Conservation (phyloP, 352 stramenopile genomes). For the Phytophthora foliorum region DNA sequence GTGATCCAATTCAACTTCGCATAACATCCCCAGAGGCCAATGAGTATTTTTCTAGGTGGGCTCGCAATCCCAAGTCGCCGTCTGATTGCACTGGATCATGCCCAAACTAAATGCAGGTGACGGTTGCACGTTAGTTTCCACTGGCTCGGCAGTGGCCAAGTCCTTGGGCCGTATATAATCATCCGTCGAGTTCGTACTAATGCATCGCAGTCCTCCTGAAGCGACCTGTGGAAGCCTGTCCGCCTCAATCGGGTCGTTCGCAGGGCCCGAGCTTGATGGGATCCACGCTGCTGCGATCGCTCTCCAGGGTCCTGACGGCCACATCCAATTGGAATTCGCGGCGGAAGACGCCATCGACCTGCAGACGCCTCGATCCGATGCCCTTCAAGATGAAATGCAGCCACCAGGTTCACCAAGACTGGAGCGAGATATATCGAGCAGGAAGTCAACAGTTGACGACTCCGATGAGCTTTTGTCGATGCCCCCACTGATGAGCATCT, state of each 20-base stretch:
- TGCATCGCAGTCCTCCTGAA: constrained; percentile 8
- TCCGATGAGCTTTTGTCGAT: constrained; percentile 24
- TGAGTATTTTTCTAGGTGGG: neutral
- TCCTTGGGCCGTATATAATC: neutral
- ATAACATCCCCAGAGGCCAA: no score
- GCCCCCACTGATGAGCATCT: constrained; percentile 57
- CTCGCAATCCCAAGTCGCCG: constrained; percentile 17
- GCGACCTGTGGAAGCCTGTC: constrained; percentile 10
- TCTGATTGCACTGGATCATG: constrained; percentile 12
- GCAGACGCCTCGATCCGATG: constrained; percentile 18
- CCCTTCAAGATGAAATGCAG: constrained; percentile 10
- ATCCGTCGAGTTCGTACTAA: neutral
- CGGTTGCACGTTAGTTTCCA: constrained; percentile 21
- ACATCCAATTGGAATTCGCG: constrained; percentile 47
- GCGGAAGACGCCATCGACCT: constrained; percentile 42
- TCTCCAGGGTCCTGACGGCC: constrained; percentile 32
- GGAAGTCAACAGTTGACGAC: constrained; percentile 1
- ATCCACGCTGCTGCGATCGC: constrained; percentile 31
- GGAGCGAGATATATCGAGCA: neutral
- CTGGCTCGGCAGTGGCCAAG: neutral
- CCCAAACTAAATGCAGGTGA: constrained; percentile 28
- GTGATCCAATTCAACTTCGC: constrained; percentile 16
- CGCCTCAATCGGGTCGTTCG: constrained; percentile 28
- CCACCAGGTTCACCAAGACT: constrained; percentile 6
- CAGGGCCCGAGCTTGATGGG: constrained; percentile 27